A percentile compares a stretch with the other conserved stretches of the same genome.
Conservation (phyloP, 208 protist genomes). For the Willaertia magna region DNA sequence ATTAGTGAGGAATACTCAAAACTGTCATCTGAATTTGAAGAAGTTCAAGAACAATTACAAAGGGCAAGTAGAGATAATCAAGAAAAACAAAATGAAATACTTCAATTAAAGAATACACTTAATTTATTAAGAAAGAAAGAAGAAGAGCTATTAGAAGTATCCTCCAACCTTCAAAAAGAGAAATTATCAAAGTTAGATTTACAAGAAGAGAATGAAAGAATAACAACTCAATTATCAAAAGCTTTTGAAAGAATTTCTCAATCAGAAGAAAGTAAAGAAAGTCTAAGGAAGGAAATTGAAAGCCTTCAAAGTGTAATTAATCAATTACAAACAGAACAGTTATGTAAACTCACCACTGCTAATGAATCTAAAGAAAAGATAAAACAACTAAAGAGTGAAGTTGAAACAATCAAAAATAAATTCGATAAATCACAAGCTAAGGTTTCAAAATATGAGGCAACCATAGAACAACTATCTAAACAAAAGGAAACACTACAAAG, state of each 20-base stretch:
- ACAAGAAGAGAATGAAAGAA: not conserved
- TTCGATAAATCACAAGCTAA: not conserved
- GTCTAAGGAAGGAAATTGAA: not conserved
- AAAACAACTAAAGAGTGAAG: not conserved
- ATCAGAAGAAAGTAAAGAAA: not conserved
- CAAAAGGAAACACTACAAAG: not conserved
- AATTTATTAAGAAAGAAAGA: not conserved
- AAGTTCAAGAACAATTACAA: not conserved
- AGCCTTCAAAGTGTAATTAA: not conserved
- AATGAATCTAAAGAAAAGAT: not conserved
- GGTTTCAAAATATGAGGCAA: not conserved
- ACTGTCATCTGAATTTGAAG: not conserved
- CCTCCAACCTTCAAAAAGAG: not conserved
- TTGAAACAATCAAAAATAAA: not conserved
- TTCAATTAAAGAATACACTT: not conserved
- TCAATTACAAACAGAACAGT: not conserved
- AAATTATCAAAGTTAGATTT: not conserved
- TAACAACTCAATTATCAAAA: not conserved
- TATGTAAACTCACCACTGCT: not conserved
- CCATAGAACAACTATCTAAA: not conserved
- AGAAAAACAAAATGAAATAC: not conserved
- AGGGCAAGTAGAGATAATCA: not conserved
- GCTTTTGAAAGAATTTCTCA: not conserved
- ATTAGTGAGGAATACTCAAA: not conserved
- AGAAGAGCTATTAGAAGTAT: not conserved